Percentiles rank a stretch among this genome's conserved stretches.
Conservation (phyloP, 495 filamentous ascomycete species). For the Penicillium atrosanguineum region DNA sequence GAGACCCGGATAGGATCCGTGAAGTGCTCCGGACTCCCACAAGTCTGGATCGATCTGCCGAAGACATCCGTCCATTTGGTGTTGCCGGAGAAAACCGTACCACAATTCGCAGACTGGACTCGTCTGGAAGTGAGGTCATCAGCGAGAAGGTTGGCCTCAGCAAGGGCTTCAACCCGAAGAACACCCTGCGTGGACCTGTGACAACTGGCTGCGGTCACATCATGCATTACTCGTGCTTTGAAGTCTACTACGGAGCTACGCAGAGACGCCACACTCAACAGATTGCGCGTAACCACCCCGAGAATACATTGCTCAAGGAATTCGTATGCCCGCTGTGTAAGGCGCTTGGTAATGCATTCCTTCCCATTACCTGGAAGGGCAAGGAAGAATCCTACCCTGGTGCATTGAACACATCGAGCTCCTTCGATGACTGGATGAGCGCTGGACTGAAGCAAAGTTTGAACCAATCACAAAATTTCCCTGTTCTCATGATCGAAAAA, state of each 20-base stretch:
- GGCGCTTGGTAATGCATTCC: constrained; percentile 90
- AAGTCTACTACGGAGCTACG: constrained; percentile 80
- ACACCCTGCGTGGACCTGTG: constrained; percentile 72
- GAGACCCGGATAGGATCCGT: constrained; percentile 77
- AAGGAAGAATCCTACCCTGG: constrained; percentile 80
- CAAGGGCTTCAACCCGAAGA: constrained; percentile 75
- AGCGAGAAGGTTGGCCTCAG: constrained; percentile 79
- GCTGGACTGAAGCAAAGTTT: constrained; percentile 30
- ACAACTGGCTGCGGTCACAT: constrained; percentile 93
- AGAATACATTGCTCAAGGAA: constrained; percentile 70
- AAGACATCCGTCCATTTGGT: constrained; percentile 80
- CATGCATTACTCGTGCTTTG: constrained; percentile 97
- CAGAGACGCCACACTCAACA: constrained; percentile 81
- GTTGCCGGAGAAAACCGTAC: constrained; percentile 82
- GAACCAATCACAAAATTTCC: constrained; percentile 34
- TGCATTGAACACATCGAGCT: constrained; percentile 51
- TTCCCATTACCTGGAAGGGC: constrained; percentile 93
- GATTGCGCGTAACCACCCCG: constrained; percentile 89
- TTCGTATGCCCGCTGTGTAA: constrained; percentile 99
- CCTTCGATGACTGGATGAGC: constrained; percentile 60
- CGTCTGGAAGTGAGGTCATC: constrained; percentile 64
- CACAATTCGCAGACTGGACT: constrained; percentile 69
- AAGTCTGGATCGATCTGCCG: constrained; percentile 80
- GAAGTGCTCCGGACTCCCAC: constrained; percentile 75
- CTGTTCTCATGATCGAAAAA: constrained; percentile 39